A percentile compares a stretch with the other conserved stretches of the same genome.
Evolutionary conservation across 192 early-diverging fungal species (phyloP).

Genomic region (Umbelopsis ramanniana): DNA sequence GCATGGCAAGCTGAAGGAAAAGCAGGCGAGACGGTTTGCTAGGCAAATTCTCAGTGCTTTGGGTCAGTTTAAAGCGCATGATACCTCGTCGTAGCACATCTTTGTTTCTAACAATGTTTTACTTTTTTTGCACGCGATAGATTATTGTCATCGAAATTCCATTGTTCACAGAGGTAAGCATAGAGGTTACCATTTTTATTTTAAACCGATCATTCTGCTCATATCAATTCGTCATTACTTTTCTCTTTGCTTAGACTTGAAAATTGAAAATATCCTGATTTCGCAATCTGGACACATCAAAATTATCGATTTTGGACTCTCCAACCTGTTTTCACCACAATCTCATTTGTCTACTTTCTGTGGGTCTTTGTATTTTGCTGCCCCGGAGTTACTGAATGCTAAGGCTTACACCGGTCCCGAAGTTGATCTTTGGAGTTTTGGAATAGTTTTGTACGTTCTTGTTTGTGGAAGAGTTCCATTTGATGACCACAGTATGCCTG

Average conservation of each 20-base stretch:
- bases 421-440: constrained; percentile 90
- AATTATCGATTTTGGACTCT: constrained; percentile 91
- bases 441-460: constrained; percentile 84
- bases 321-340: constrained; percentile 66
- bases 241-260: constrained; percentile 55
- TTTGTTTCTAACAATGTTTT: not conserved
- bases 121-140: not conserved
- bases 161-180: constrained; percentile 65
- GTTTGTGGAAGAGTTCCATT: constrained; percentile 86
- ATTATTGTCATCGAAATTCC: constrained; percentile 65
- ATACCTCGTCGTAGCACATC: not conserved
- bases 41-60: constrained; percentile 78
- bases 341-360: constrained; percentile 59
- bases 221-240: not conserved
- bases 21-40: constrained; percentile 77
- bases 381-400: constrained; percentile 85
- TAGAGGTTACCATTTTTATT: not conserved
- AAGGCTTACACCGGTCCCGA: constrained; percentile 84
- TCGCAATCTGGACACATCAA: constrained; percentile 69
- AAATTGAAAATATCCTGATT: constrained; percentile 88
- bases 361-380: constrained; percentile 80
- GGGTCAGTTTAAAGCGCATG: constrained; percentile 22
- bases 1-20: constrained; percentile 79
- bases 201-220: not conserved
- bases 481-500: constrained; percentile 84